phyloP scores from a whole-genome alignment of 2,329 filamentous ascomycete genomes.

The Fusarium anguioides region DNA sequence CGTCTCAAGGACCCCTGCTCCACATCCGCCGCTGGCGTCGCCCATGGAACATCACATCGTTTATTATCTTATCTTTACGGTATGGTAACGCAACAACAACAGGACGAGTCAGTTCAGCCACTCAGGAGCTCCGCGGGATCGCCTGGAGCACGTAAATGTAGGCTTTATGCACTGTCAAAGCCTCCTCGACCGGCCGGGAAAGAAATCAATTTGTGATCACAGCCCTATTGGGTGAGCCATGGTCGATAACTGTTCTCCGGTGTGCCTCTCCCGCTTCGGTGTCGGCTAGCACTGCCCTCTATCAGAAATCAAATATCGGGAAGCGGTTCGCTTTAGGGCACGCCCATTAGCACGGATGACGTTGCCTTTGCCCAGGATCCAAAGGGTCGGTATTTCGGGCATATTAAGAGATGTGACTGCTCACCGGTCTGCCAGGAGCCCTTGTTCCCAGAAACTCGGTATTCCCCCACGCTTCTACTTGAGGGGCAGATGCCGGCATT shows the following conservation, averaged over 20 bases:
- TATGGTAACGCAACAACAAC: conserved; percentile 24
- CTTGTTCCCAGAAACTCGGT: conserved; percentile 36
- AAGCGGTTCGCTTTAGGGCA: conserved; percentile 3
- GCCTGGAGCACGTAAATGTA: conserved; percentile 3
- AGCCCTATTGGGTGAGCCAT: conserved; percentile 4
- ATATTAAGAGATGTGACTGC: conserved; percentile 37
- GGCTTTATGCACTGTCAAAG: conserved; percentile 8
- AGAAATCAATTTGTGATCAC: not conserved
- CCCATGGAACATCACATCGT: conserved; percentile 1
- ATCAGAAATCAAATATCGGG: conserved; percentile 29
- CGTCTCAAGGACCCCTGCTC: not conserved
- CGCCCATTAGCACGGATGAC: conserved; percentile 21
- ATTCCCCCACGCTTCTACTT: conserved; percentile 32
- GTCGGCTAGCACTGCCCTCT: conserved; percentile 9
- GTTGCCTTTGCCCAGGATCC: conserved; percentile 14
- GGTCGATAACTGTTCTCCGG: conserved; percentile 2
- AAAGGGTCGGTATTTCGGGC: conserved; percentile 32
- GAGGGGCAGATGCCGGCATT: conserved; percentile 22
- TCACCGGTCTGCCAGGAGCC: conserved; percentile 39
- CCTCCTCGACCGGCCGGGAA: not conserved
- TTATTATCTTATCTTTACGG: not conserved
- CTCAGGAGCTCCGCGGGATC: conserved; percentile 31
- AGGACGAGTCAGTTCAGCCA: conserved; percentile 15
- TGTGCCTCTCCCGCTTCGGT: conserved; percentile 17
- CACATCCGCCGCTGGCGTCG: not conserved